Conservation (phyloP, 2,329 filamentous ascomycete species). For the Knufia petricola region DNA sequence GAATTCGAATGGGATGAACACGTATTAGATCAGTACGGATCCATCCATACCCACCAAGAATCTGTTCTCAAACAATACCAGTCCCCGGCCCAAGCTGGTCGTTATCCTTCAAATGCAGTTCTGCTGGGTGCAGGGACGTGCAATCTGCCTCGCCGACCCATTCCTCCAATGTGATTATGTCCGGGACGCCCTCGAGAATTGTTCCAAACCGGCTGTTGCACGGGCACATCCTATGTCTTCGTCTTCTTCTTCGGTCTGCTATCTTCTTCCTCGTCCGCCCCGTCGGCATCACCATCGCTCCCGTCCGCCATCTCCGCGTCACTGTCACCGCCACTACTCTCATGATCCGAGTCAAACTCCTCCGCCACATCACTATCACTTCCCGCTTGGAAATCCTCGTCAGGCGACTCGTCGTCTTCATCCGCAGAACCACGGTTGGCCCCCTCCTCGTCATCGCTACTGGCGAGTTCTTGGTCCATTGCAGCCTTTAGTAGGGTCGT, state of each 20-base stretch:
- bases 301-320: conserved; percentile 48
- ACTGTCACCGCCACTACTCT: conserved; percentile 66
- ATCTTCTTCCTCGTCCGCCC: conserved; percentile 36
- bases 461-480: conserved; percentile 67
- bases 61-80: too few species aligned
- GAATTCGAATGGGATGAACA: too few species aligned
- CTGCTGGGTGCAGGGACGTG: too few species aligned
- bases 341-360: conserved; percentile 86
- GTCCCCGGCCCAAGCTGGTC: too few species aligned
- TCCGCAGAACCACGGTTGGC: conserved; percentile 71
- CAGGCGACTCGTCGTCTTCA: conserved; percentile 88
- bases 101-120: too few species aligned
- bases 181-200: neutral
- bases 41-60: too few species aligned
- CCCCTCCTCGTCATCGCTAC: conserved; percentile 25
- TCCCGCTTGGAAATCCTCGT: conserved; percentile 90
- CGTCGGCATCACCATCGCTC: conserved; percentile 36
- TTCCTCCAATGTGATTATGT: too few species aligned
- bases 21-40: too few species aligned
- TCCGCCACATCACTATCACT: conserved; percentile 93
- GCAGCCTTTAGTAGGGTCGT: conserved; percentile 63
- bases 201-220: neutral
- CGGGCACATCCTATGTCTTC: conserved; percentile 33
- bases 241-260: conserved; percentile 56
- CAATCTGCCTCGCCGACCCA: too few species aligned